phyloP scores from a whole-genome alignment of 192 early-diverging fungal species.

The Thamnidium elegans region DNA sequence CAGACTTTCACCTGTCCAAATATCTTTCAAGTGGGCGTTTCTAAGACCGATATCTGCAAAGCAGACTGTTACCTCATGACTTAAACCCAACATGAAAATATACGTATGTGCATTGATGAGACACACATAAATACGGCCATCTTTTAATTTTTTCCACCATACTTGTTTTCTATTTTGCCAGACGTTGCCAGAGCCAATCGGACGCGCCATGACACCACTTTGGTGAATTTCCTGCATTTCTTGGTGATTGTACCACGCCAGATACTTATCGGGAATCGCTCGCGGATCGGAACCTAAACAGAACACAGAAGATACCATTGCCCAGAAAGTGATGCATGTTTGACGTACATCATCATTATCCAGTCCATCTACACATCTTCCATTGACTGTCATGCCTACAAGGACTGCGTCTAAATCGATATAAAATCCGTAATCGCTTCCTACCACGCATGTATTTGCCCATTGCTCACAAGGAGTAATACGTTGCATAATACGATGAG shows the following conservation, averaged over 20 bases:
- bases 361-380: slow-evolving; percentile 30
- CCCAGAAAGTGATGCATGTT: slow-evolving; percentile 35
- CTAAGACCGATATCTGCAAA: slow-evolving; percentile 15
- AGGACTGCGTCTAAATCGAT: slow-evolving; percentile 30
- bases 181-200: slow-evolving; percentile 24
- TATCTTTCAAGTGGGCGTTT: slow-evolving; percentile 21
- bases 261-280: slow-evolving; percentile 25
- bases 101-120: slow-evolving; percentile 30
- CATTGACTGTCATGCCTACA: slow-evolving; percentile 33
- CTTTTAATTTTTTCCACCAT: slow-evolving; percentile 29
- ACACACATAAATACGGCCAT: slow-evolving; percentile 28
- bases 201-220: slow-evolving; percentile 28
- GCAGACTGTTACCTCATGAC: slow-evolving; percentile 12
- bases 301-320: slow-evolving; percentile 31
- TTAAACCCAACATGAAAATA: slow-evolving; percentile 16
- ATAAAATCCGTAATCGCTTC: slow-evolving; percentile 23
- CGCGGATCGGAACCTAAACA: slow-evolving; percentile 36
- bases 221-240: slow-evolving; percentile 33
- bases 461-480: slow-evolving; percentile 21
- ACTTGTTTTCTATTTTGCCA: slow-evolving; percentile 33
- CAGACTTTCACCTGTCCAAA: slow-evolving; percentile 24
- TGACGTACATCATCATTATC: slow-evolving; percentile 30
- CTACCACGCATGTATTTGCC: slow-evolving; percentile 21
- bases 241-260: slow-evolving; percentile 25
- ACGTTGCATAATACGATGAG: slow-evolving; percentile 28